Evolutionary conservation across 2,329 filamentous ascomycete genomes (phyloP).

Genomic region (Aspergillus oerlinghausenensis): DNA sequence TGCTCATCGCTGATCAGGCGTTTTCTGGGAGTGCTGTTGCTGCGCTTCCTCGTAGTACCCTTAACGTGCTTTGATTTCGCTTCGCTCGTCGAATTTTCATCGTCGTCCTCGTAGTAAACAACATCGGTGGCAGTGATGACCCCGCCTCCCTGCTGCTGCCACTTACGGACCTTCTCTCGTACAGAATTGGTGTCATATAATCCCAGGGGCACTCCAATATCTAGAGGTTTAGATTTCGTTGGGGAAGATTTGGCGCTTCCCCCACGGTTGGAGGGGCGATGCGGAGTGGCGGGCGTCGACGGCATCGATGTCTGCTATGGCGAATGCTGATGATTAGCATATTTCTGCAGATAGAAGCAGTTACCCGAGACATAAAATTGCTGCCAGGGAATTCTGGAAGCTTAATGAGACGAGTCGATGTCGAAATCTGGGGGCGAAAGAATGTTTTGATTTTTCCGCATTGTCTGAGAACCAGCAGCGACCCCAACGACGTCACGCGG

Average conservation of each 20-base stretch:
- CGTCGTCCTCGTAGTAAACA: slow-evolving; percentile 55
- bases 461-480: neutral
- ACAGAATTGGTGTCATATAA: slow-evolving; percentile 62
- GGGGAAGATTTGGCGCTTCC: slow-evolving; percentile 52
- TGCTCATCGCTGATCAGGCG: slow-evolving; percentile 89
- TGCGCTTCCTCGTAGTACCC: slow-evolving; percentile 34
- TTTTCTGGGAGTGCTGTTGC: slow-evolving; percentile 71
- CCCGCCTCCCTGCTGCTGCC: slow-evolving; percentile 73
- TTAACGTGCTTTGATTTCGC: slow-evolving; percentile 20
- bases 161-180: slow-evolving; percentile 72
- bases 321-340: slow-evolving; percentile 10
- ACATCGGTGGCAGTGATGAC: slow-evolving; percentile 58
- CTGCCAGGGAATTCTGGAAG: neutral
- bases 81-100: slow-evolving; percentile 24
- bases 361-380: slow-evolving; percentile 10
- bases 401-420: neutral
- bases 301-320: slow-evolving; percentile 34
- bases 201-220: slow-evolving; percentile 51
- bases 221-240: slow-evolving; percentile 53
- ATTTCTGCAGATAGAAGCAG: slow-evolving; percentile 1
- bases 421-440: neutral
- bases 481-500: slow-evolving; percentile 12
- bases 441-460: neutral
- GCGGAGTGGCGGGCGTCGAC: slow-evolving; percentile 34
- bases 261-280: slow-evolving; percentile 43